phyloP scores from a whole-genome alignment of 768 basidiomycete genomes.

The Neoboletus magnificus region DNA sequence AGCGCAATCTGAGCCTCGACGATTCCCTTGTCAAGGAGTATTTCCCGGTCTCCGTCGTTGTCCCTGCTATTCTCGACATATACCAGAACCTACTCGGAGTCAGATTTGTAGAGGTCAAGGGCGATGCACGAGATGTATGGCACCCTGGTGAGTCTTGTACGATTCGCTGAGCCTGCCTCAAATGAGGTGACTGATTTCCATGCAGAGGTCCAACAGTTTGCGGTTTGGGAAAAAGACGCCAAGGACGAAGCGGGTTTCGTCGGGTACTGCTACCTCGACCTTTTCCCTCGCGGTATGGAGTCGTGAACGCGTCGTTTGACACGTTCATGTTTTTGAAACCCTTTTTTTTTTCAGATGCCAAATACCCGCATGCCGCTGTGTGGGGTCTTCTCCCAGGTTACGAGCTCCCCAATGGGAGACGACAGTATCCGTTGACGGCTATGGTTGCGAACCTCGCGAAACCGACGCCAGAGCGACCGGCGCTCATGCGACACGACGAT shows the following conservation, averaged over 20 bases:
- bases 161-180: not conserved
- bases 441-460: constrained; percentile 95
- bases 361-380: constrained; percentile 86
- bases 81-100: constrained; percentile 83
- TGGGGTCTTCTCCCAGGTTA: constrained; percentile 75
- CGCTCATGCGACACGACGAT: constrained; percentile 83
- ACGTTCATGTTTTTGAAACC: not conserved
- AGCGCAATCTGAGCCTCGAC: constrained; percentile 66
- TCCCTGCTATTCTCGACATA: constrained; percentile 77
- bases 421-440: constrained; percentile 70
- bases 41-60: constrained; percentile 82
- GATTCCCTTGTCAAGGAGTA: constrained; percentile 83
- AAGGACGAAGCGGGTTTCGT: constrained; percentile 69
- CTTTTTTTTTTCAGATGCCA: constrained; percentile 47
- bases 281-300: constrained; percentile 72
- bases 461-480: constrained; percentile 73
- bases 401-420: constrained; percentile 49
- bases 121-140: constrained; percentile 65
- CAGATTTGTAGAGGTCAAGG: constrained; percentile 53
- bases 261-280: constrained; percentile 84
- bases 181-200: not conserved
- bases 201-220: constrained; percentile 75
- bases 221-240: constrained; percentile 81
- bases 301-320: not conserved
- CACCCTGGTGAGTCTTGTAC: constrained; percentile 60